Percentiles rank a stretch among this genome's conserved stretches.
Conservation (phyloP, 352 stramenopile genomes). For the Phytophthora citrophthora region DNA sequence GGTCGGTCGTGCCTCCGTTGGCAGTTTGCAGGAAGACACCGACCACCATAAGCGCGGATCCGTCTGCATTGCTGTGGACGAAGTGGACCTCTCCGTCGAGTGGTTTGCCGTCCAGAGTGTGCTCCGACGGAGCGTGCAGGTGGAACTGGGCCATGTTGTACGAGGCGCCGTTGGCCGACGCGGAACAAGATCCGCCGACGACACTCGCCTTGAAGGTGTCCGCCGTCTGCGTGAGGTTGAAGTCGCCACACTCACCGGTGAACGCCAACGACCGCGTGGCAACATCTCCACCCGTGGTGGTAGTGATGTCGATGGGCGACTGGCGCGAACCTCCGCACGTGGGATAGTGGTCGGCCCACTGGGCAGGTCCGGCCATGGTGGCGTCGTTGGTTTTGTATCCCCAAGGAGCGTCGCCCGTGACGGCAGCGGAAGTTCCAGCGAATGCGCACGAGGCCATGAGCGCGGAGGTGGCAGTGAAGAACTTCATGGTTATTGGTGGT, state of each 20-base stretch:
- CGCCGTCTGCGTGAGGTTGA: slow-evolving; percentile 30
- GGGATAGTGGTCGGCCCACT: slow-evolving; percentile 31
- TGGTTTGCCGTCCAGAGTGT: slow-evolving; percentile 46
- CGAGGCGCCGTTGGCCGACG: slow-evolving; percentile 1
- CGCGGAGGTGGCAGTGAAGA: slow-evolving; percentile 6
- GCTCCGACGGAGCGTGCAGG: slow-evolving; percentile 51
- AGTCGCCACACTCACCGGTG: not conserved
- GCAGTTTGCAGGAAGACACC: slow-evolving; percentile 36
- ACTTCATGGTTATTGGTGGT: slow-evolving; percentile 19
- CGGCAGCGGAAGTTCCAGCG: slow-evolving; percentile 6
- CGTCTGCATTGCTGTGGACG: slow-evolving; percentile 39
- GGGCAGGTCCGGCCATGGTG: slow-evolving; percentile 14
- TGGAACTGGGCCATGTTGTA: slow-evolving; percentile 53
- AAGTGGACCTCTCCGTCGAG: slow-evolving; percentile 50
- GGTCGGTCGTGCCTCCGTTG: slow-evolving; percentile 15
- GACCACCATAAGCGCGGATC: slow-evolving; percentile 37
- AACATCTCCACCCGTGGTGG: slow-evolving; percentile 4
- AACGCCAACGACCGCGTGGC: slow-evolving; percentile 2
- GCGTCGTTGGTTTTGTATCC: slow-evolving; percentile 28
- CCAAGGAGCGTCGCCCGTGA: slow-evolving; percentile 13
- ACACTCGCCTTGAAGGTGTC: slow-evolving; percentile 29
- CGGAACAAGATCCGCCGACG: slow-evolving; percentile 16
- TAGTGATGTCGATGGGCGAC: slow-evolving; percentile 43
- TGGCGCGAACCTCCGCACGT: slow-evolving; percentile 29
- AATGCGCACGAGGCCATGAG: slow-evolving; percentile 8